Evolutionary conservation across 345 rosid species (phyloP).

Genomic region (Barbarea vulgaris): DNA sequence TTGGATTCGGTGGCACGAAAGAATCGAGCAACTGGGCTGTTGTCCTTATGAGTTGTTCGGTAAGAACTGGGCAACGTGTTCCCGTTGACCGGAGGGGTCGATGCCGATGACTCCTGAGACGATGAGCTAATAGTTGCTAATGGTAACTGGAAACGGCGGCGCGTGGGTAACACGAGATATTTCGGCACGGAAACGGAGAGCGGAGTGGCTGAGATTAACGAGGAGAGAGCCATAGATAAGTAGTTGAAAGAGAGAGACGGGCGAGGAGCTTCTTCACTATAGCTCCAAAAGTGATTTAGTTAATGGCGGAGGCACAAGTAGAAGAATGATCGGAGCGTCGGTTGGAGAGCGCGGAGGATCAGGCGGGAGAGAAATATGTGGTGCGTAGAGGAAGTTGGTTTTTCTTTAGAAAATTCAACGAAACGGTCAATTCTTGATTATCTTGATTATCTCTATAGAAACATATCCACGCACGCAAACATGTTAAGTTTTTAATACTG

Average conservation of each 20-base stretch:
- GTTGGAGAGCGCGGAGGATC: slow-evolving; percentile 21
- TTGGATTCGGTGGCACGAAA: slow-evolving; percentile 67
- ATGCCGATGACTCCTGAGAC: slow-evolving; percentile 47
- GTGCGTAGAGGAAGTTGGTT: slow-evolving; percentile 16
- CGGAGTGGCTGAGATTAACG: slow-evolving; percentile 48
- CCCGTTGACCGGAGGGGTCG: slow-evolving; percentile 36
- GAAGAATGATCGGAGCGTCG: slow-evolving; percentile 17
- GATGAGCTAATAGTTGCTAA: slow-evolving; percentile 53
- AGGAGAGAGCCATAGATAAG: slow-evolving; percentile 52
- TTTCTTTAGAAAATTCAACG: not conserved
- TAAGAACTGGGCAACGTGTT: slow-evolving; percentile 27
- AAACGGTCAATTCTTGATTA: not conserved
- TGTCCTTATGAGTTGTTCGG: not conserved
- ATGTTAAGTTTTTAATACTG: no score
- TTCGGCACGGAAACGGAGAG: slow-evolving; percentile 43
- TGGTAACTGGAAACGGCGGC: slow-evolving; percentile 36
- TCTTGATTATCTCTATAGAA: not conserved
- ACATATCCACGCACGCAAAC: not conserved
- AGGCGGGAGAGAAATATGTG: slow-evolving; percentile 44
- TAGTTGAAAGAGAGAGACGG: not conserved
- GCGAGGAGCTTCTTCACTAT: not conserved
- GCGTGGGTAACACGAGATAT: slow-evolving; percentile 19
- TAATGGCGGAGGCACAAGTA: not conserved
- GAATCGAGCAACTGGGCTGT: slow-evolving; percentile 45
- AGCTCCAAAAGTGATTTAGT: not conserved